A percentile compares a stretch with the other conserved stretches of the same genome.
These are phyloP conservation scores for Epichloe typhina DNA, from an alignment of 2,329 filamentous ascomycete species.

Conservation along the genomic window DNA sequence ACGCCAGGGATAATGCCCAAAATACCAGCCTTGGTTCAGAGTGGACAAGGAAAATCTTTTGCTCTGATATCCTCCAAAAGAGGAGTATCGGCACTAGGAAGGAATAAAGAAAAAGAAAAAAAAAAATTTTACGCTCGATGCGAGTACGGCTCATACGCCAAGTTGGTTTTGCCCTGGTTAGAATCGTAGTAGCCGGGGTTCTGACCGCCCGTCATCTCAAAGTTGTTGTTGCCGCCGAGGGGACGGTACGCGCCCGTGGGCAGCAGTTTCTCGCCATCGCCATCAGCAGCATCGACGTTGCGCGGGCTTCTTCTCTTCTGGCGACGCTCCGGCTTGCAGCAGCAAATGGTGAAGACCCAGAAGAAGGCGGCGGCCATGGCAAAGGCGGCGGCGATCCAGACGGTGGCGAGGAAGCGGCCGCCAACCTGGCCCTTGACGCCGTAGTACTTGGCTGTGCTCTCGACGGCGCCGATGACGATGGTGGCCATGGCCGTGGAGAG, in stretches of 20 bases:
- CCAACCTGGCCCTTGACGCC: conserved; percentile 56
- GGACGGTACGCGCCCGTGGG: conserved; percentile 26
- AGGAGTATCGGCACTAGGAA: not conserved
- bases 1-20: not conserved
- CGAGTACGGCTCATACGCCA: conserved; percentile 52
- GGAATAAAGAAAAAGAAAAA: not conserved
- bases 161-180: conserved; percentile 27
- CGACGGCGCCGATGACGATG: conserved; percentile 44
- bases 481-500: conserved; percentile 64
- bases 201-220: conserved; percentile 22
- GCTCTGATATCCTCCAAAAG: not conserved
- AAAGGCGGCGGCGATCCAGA: conserved; percentile 73
- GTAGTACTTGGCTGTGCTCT: conserved; percentile 52
- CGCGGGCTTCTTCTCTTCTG: conserved; percentile 22
- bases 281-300: conserved; percentile 19
- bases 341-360: conserved; percentile 88
- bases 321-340: conserved; percentile 50
- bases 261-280: conserved; percentile 41
- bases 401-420: conserved; percentile 52
- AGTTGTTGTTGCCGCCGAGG: conserved; percentile 14
- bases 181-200: conserved; percentile 22
- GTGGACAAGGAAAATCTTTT: not conserved
- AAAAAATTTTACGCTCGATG: conserved; percentile 41
- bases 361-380: conserved; percentile 66
- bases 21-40: not conserved